These are phyloP conservation scores for Capsicum pubescens DNA, from an alignment of 257 asterid species.

Conservation along the genomic window DNA sequence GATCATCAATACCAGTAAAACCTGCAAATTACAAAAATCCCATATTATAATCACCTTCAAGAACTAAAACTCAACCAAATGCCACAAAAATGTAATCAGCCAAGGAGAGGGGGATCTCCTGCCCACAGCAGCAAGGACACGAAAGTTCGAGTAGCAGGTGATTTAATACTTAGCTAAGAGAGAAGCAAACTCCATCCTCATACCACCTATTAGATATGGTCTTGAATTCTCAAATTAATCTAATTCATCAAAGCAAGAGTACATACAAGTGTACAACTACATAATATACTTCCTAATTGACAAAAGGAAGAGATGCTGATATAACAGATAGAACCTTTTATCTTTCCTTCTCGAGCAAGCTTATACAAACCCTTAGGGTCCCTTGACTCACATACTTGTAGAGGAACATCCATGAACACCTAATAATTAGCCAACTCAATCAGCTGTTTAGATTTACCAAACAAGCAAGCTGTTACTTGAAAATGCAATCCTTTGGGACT, in stretches of 20 bases:
- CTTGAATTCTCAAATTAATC: background rate
- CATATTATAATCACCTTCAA: background rate
- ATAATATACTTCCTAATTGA: constrained; percentile 26
- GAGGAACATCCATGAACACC: constrained; percentile 96
- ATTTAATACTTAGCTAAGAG: background rate
- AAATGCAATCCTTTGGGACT: background rate
- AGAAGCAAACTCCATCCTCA: background rate
- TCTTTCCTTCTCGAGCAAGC: constrained; percentile 96
- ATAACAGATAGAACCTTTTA: constrained; percentile 64
- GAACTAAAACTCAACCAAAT: background rate
- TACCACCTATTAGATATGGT: background rate
- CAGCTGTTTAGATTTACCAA: constrained; percentile 9
- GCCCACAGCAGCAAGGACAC: background rate
- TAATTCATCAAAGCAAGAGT: background rate
- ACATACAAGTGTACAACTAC: constrained; percentile 19
- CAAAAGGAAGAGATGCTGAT: background rate
- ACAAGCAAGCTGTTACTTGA: constrained; percentile 9
- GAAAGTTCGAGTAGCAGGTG: background rate
- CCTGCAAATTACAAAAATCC: constrained; percentile 50
- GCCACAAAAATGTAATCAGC: background rate
- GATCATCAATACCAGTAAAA: constrained; percentile 97
- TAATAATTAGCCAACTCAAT: constrained; percentile 38
- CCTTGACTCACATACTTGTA: constrained; percentile 87
- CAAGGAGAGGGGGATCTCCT: background rate
- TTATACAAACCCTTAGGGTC: constrained; percentile 98